A percentile compares a stretch with the other conserved stretches of the same genome.
Conservation (phyloP, 108 stramenopile species). For the Cyclostephanos tholiformis region DNA sequence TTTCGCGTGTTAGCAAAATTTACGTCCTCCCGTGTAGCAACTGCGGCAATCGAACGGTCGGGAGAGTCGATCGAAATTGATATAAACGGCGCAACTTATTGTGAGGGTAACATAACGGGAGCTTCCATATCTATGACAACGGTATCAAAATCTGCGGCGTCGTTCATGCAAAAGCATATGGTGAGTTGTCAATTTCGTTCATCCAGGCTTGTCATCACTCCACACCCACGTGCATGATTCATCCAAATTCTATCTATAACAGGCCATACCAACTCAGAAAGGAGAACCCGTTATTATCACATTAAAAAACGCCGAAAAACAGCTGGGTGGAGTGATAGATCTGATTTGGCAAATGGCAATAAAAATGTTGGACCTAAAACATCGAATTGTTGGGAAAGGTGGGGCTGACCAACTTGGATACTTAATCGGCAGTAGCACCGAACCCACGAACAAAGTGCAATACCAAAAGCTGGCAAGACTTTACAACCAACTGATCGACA, state of each 20-base stretch:
- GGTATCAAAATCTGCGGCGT: constrained; percentile 29
- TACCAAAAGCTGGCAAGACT: constrained; percentile 51
- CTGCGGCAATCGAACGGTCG: constrained; percentile 63
- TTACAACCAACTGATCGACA: constrained; percentile 57
- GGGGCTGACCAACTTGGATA: background rate
- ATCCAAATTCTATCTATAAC: background rate
- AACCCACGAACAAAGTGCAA: constrained; percentile 20
- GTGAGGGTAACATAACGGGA: constrained; percentile 30
- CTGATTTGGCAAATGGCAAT: constrained; percentile 41
- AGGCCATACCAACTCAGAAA: constrained; percentile 36
- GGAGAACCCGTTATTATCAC: constrained; percentile 31
- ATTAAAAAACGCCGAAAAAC: constrained; percentile 22
- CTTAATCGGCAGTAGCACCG: background rate
- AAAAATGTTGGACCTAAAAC: constrained; percentile 29
- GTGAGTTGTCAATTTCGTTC: constrained; percentile 12
- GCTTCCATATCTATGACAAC: constrained; percentile 40
- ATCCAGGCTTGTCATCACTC: constrained; percentile 10
- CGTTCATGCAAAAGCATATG: constrained; percentile 50
- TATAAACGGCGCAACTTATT: background rate
- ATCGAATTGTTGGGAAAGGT: background rate
- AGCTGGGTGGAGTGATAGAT: constrained; percentile 11
- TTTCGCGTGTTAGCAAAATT: constrained; percentile 72
- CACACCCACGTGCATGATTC: background rate
- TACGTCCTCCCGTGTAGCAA: constrained; percentile 54
- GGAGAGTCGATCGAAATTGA: constrained; percentile 67